These are phyloP conservation scores for Globisporangium paddicum DNA, from an alignment of 352 stramenopile species.

Conservation along the genomic window DNA sequence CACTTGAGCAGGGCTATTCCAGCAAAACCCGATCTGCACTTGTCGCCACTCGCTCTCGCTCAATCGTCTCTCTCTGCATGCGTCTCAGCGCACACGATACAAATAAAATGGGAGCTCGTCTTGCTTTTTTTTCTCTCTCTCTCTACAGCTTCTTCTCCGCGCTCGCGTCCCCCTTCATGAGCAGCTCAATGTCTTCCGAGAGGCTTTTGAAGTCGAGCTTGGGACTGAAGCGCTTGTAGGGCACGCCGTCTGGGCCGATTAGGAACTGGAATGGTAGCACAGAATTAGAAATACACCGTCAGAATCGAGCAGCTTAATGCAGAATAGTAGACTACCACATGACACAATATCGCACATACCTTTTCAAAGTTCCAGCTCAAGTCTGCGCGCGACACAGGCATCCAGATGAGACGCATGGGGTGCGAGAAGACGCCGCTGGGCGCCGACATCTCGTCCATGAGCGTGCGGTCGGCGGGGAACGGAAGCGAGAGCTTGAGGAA, in stretches of 20 bases:
- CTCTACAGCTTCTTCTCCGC: slow-evolving; percentile 27
- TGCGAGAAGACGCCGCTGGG: slow-evolving; percentile 76
- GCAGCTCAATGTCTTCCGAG: slow-evolving; percentile 60
- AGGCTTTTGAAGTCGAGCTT: slow-evolving; percentile 62
- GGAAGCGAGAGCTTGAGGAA: slow-evolving; percentile 67
- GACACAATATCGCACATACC: slow-evolving; percentile 29
- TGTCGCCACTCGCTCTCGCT: neutral
- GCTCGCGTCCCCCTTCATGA: slow-evolving; percentile 39
- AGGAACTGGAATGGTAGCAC: slow-evolving; percentile 40
- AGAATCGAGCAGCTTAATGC: no score
- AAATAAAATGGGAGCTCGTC: slow-evolving; percentile 11
- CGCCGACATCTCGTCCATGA: slow-evolving; percentile 76
- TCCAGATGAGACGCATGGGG: slow-evolving; percentile 83
- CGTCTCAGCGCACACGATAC: neutral
- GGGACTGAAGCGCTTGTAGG: slow-evolving; percentile 77
- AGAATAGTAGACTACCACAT: no score
- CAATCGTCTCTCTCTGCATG: neutral
- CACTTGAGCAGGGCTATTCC: no score
- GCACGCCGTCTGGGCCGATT: slow-evolving; percentile 68
- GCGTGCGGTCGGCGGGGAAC: slow-evolving; percentile 63
- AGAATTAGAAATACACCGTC: neutral
- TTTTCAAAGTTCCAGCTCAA: slow-evolving; percentile 87
- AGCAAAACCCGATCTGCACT: no score
- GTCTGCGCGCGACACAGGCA: slow-evolving; percentile 73
- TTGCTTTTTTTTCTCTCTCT: neutral